Conservation (phyloP, 495 filamentous ascomycete species). For the Penicillium coffeae region DNA sequence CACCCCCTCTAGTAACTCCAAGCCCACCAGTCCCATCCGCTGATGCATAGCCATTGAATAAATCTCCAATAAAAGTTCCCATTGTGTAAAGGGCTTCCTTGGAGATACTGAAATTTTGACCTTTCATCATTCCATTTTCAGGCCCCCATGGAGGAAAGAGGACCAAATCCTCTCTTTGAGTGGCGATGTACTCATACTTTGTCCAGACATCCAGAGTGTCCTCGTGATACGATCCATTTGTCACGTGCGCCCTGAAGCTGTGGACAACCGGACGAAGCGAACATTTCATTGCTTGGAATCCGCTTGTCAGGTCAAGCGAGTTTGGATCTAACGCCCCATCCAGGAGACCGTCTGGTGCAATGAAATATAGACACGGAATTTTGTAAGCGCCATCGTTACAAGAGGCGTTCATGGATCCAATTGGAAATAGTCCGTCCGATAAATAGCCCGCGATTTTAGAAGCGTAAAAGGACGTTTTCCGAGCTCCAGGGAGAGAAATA, state of each 20-base stretch:
- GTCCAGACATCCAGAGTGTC: not conserved
- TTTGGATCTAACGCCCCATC: not conserved
- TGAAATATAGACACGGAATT: no score
- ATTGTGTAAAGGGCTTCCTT: not conserved
- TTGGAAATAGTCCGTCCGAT: no score
- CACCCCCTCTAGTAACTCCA: not conserved
- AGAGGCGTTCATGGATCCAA: no score
- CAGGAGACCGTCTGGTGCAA: no score
- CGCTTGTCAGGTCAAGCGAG: not conserved
- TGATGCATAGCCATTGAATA: not conserved
- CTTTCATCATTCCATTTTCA: not conserved
- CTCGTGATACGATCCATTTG: constrained; percentile 1
- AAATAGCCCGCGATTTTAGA: no score
- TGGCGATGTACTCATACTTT: not conserved
- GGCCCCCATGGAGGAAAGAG: constrained; percentile 4
- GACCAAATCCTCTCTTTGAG: no score
- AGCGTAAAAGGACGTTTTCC: no score
- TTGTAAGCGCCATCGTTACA: no score
- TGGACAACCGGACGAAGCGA: constrained; percentile 9
- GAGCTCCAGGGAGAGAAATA: no score
- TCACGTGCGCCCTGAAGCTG: constrained; percentile 8
- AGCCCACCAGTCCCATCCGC: not conserved
- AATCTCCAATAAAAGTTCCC: not conserved
- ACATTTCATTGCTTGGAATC: constrained; percentile 13
- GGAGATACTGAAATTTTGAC: not conserved